These are phyloP conservation scores for Colletotrichum graminicola DNA, from an alignment of 2,329 filamentous ascomycete species.

Conservation along the genomic window DNA sequence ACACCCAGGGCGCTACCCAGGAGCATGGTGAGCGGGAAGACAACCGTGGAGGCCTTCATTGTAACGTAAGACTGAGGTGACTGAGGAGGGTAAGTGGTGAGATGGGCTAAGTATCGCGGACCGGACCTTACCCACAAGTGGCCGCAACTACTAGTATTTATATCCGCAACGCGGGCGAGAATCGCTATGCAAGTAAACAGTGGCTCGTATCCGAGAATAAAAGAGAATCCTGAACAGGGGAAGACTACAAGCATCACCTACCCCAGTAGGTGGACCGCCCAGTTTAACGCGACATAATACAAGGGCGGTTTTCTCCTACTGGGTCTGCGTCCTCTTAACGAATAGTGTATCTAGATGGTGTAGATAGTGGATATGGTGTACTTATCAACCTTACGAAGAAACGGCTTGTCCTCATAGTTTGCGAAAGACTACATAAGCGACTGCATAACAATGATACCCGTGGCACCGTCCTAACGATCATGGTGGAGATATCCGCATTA, in stretches of 20 bases:
- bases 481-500: neutral
- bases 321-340: too few relatives aligned
- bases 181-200: neutral
- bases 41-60: conserved; percentile 20
- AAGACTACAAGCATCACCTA: neutral
- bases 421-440: too few relatives aligned
- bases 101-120: too few relatives aligned
- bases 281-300: too few relatives aligned
- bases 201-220: neutral
- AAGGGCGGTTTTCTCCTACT: too few relatives aligned
- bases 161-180: neutral
- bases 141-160: neutral
- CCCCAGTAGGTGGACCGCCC: too few relatives aligned
- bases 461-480: neutral
- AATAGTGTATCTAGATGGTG: too few relatives aligned
- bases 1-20: conserved; percentile 19
- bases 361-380: too few relatives aligned
- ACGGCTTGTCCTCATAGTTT: too few relatives aligned
- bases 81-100: neutral
- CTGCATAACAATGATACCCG: neutral
- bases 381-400: too few relatives aligned
- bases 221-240: neutral
- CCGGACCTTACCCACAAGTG: rapidly evolving
- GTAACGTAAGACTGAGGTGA: neutral
- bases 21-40: conserved; percentile 20